Percentiles rank a stretch among this genome's conserved stretches.
phyloP scores from a whole-genome alignment of 129 eudicot species.

The Pittosporum tobira region DNA sequence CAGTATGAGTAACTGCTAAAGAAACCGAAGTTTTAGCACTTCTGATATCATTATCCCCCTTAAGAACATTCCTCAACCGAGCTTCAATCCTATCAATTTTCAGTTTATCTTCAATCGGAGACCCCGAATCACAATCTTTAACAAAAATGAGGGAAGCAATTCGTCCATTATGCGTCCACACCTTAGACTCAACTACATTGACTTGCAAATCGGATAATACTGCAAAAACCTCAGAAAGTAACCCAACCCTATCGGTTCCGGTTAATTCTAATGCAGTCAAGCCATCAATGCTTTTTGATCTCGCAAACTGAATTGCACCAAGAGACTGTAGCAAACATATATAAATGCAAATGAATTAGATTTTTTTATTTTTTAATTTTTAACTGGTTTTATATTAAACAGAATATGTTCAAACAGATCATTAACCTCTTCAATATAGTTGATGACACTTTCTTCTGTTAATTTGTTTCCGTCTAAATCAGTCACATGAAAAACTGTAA shows the following conservation, averaged over 20 bases:
- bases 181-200: constrained; percentile 57
- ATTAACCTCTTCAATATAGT: constrained; percentile 68
- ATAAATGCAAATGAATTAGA: no score
- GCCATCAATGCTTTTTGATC: constrained; percentile 33
- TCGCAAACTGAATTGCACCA: constrained; percentile 31
- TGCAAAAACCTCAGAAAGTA: constrained; percentile 54
- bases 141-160: constrained; percentile 52
- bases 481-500: constrained; percentile 90
- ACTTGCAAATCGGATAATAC: constrained; percentile 45
- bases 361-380: no score
- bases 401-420: not conserved
- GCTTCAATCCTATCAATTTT: constrained; percentile 31
- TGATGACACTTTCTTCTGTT: constrained; percentile 60
- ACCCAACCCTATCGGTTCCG: constrained; percentile 55
- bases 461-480: constrained; percentile 71
- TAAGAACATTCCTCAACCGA: constrained; percentile 44
- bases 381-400: no score
- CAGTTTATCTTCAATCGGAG: constrained; percentile 37
- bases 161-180: constrained; percentile 76
- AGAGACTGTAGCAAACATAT: constrained; percentile 39
- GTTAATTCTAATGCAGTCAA: constrained; percentile 56
- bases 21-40: constrained; percentile 51
- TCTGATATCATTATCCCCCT: constrained; percentile 57
- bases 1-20: constrained; percentile 46
- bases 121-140: constrained; percentile 44